Base-by-base conservation (phyloP, 2,329 filamentous ascomycete genomes). In the Penicillium fuscoglaucum region DNA sequence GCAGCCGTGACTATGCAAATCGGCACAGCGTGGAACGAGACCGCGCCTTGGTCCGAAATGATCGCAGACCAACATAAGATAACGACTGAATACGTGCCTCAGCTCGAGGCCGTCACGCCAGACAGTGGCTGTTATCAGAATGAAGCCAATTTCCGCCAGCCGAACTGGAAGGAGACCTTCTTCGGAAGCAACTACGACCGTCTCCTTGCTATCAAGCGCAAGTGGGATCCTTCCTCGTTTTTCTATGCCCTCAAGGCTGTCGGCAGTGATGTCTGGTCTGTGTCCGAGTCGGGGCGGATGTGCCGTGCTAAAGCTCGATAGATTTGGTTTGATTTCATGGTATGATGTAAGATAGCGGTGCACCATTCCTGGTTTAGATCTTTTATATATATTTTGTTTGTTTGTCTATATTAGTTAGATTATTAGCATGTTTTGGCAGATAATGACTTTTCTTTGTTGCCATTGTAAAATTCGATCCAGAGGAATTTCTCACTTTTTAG, bases 221-320 rank as follows among this genome's bases (percentile, higher is more conserved):
- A 75, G 54, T 79, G 75, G 61, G 78, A 80, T 60, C 77, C 77
- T 6, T 43, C 70, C 0, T 68, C 70, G 41, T 62, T 78, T 47
- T 78, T 79, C 62, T 79, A 77, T 37, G 75, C 71, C 2, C 59
- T 71, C 17, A 76, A 74, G 60, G 75, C 70, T 4, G 76, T 78
- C 0, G 74, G 75, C 2, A 74, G 70, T 48, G 76, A 78, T 45
- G 67, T 64, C 35, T 78, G 76, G 72, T 61, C 59, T 17, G 69
- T 71, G 6, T 58, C 61, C 0, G 55, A 65, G 17, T 65, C 62
- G 1, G 70, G 70, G 1, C 69, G 70, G 9, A 72, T 72, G 70
- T 72, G 70, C 45, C 66, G 62, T 17, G 31, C 29, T 37, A 52
- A 24, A 39, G 21, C 21, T 33, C 12, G 13, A 3, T 15, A 1